Evolutionary conservation across 371 early-diverging fungal genomes (phyloP).

Genomic region (Mucor lusitanicus): DNA sequence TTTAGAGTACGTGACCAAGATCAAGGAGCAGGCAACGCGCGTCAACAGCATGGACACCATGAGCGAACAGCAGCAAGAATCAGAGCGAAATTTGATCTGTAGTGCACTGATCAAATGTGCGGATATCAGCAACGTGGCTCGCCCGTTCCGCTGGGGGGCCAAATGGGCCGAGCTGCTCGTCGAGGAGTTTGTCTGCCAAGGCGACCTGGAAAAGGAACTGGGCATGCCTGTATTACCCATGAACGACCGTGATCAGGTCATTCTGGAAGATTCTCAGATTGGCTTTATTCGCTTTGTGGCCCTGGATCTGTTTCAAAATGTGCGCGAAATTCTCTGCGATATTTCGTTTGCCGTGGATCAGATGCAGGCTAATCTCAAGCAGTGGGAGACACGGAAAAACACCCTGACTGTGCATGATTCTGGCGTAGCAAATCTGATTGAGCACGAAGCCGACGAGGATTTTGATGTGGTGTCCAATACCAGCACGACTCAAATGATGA

Average conservation of each 20-base stretch:
- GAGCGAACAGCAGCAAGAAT: slow-evolving; percentile 22
- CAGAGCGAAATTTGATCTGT: slow-evolving; percentile 59
- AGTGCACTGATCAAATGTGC: slow-evolving; percentile 82
- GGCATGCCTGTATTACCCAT: slow-evolving; percentile 56
- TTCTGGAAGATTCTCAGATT: slow-evolving; percentile 66
- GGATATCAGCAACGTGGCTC: slow-evolving; percentile 78
- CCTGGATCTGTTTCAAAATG: slow-evolving; percentile 64
- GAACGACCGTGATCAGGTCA: slow-evolving; percentile 51
- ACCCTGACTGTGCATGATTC: slow-evolving; percentile 7
- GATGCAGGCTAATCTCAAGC: slow-evolving; percentile 37
- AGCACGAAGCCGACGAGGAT: background rate
- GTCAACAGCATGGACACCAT: slow-evolving; percentile 4
- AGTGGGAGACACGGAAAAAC: slow-evolving; percentile 33
- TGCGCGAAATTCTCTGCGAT: slow-evolving; percentile 30
- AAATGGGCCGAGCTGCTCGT: slow-evolving; percentile 59
- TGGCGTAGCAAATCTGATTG: background rate
- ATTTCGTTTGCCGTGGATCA: slow-evolving; percentile 45
- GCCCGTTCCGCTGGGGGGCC: slow-evolving; percentile 56
- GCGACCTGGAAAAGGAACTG: slow-evolving; percentile 62
- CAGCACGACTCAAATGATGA: slow-evolving; percentile 4
- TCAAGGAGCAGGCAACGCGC: slow-evolving; percentile 60
- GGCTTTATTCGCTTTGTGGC: slow-evolving; percentile 72
- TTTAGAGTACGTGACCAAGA: slow-evolving; percentile 70
- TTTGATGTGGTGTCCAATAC: slow-evolving; percentile 3
- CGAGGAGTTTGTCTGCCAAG: slow-evolving; percentile 67